These are phyloP conservation scores for Grosmannia serpens DNA, from an alignment of 2,329 filamentous ascomycete species.

Conservation along the genomic window DNA sequence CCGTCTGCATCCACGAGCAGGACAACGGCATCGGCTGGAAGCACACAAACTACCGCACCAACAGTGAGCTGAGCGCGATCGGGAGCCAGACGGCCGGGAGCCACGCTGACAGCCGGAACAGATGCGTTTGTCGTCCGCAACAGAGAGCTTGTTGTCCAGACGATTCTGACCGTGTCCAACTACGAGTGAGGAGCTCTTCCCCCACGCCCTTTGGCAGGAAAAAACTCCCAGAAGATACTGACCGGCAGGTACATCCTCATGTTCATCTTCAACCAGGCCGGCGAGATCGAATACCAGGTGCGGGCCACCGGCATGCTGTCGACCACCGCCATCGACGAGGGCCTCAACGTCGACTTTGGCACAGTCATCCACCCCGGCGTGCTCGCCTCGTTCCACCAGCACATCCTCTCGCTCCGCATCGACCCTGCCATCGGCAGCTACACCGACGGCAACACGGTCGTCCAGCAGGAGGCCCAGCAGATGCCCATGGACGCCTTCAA, in stretches of 20 bases:
- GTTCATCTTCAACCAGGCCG: slow-evolving; percentile 48
- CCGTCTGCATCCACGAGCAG: slow-evolving; percentile 58
- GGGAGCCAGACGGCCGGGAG: too few species aligned
- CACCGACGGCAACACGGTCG: slow-evolving; percentile 33
- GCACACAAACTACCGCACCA: slow-evolving; percentile 54
- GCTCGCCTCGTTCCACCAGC: slow-evolving; percentile 58
- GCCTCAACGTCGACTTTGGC: slow-evolving; percentile 41
- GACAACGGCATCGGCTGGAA: slow-evolving; percentile 62
- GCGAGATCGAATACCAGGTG: slow-evolving; percentile 47
- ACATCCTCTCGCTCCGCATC: slow-evolving; percentile 53
- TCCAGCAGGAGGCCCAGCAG: slow-evolving; percentile 23
- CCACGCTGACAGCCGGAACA: neutral
- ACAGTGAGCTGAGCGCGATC: neutral
- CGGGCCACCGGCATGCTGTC: slow-evolving; percentile 57
- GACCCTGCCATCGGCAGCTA: slow-evolving; percentile 52
- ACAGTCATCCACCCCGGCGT: slow-evolving; percentile 52
- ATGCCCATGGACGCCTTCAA: slow-evolving; percentile 32
- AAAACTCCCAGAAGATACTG: neutral
- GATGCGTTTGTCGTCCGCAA: slow-evolving; percentile 22
- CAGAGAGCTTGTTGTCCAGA: slow-evolving; percentile 54
- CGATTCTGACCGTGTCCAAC: slow-evolving; percentile 57
- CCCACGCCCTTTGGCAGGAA: neutral
- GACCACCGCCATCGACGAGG: slow-evolving; percentile 45
- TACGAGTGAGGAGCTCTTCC: slow-evolving; percentile 37
- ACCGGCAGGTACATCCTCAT: slow-evolving; percentile 31